Base-by-base conservation (phyloP, 441 rosid genomes). In the Kokia cookei region DNA sequence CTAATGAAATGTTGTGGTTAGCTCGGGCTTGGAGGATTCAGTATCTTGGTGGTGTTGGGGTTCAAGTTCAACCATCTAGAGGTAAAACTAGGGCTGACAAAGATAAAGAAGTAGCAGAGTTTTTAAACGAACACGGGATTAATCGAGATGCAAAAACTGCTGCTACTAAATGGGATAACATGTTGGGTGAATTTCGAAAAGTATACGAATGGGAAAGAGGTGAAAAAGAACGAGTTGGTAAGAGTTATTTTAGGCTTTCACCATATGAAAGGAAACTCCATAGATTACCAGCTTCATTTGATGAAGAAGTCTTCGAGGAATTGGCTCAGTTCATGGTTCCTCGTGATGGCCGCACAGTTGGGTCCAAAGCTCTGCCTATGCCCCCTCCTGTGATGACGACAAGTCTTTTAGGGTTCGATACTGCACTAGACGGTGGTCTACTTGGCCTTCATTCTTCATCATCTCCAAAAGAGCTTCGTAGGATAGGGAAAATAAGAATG, bases 121-220 rank as follows among this genome's bases (percentile, higher is more conserved):
- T 81, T 75, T 71, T 95, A 74, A 89, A 88, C 81, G 84, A 82
- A 27, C 94, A 95, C 15, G 98, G 96, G 4, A 80, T 95, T n/a
- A 89, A 84, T 72, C 83, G 99, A 70, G 98, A 95, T 74, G 86
- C 98, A 1, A 95, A 95, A 79, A 95, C 96, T 9, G 96, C 99
- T n/a, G 97, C 97, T 32, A 95, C 99, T 11, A 95, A 95, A 73
- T 95, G 99, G 99, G 99, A 95, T 79, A 95, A 95, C 78, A 95
- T 95, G 99, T 82, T 95, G 69, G 99, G 99, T 14, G 99, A 95
- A 81, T 95, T 93, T 43, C 85, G 98, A 75, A 95, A 93, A 75
- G 99, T 95, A 2, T 85, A 86, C 73, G 99, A 95, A 53, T 95
- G 99, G 99, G 99, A 95, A 72, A 88, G 88, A 79, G 89, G 87